phyloP scores from a whole-genome alignment of 495 filamentous ascomycete species.

The Talaromyces nanjingensis region DNA sequence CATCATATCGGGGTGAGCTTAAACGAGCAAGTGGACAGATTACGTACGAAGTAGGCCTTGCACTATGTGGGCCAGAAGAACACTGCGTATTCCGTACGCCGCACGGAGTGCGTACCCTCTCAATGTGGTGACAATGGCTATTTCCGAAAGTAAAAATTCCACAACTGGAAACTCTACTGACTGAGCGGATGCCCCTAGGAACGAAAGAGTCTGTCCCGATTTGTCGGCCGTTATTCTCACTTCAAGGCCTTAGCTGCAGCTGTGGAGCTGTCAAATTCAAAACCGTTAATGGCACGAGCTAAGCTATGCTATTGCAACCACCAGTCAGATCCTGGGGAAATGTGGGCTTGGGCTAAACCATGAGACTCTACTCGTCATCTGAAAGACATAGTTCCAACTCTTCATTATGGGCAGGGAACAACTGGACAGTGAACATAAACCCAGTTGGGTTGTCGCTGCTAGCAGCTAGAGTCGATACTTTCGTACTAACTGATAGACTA shows the following conservation, averaged over 20 bases:
- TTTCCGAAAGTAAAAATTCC: background rate
- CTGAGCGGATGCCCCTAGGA: background rate
- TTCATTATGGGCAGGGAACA: background rate
- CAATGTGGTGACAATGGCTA: background rate
- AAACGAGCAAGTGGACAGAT: background rate
- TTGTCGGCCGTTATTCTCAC: background rate
- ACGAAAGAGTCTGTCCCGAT: background rate
- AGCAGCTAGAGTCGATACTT: background rate
- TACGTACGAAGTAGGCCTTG: background rate
- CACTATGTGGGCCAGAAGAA: background rate
- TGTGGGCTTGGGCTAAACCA: background rate
- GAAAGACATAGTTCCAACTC: background rate
- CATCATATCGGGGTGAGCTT: background rate
- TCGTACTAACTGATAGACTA: background rate
- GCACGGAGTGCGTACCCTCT: background rate
- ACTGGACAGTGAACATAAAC: background rate
- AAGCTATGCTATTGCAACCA: background rate
- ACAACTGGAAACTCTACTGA: background rate
- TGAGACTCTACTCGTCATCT: background rate
- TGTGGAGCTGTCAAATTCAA: background rate
- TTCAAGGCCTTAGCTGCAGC: background rate
- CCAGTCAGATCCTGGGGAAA: background rate
- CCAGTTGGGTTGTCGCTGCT: background rate
- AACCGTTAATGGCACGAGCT: background rate
- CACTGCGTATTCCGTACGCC: background rate